phyloP scores from a whole-genome alignment of 2,329 filamentous ascomycete genomes.

The Penicillium janthinellum region DNA sequence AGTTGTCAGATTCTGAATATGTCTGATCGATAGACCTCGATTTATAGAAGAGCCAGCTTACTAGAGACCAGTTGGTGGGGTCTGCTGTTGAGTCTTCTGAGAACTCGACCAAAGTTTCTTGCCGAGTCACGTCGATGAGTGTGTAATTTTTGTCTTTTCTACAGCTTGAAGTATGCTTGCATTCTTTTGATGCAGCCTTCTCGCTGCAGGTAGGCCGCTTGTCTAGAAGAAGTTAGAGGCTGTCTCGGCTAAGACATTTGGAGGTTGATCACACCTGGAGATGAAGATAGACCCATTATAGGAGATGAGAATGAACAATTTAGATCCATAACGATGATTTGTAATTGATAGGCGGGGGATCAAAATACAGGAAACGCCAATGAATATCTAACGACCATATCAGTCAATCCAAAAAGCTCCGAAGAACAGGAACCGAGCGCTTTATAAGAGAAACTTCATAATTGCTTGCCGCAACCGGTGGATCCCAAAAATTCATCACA shows the following conservation, averaged over 20 bases:
- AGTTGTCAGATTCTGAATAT: not conserved
- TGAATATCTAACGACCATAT: slow-evolving; percentile 2
- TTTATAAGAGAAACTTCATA: slow-evolving; percentile 17
- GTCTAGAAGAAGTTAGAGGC: slow-evolving; percentile 15
- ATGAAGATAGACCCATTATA: slow-evolving; percentile 11
- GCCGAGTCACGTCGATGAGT: slow-evolving; percentile 22
- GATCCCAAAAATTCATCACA: slow-evolving; percentile 10
- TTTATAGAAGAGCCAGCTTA: slow-evolving; percentile 16
- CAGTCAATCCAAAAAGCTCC: not conserved
- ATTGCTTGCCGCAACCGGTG: slow-evolving; percentile 7
- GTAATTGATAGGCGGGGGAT: not conserved
- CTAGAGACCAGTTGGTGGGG: slow-evolving; percentile 33
- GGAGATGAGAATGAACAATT: slow-evolving; percentile 7
- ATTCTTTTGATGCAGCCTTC: slow-evolving; percentile 2
- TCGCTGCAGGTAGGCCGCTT: slow-evolving; percentile 7
- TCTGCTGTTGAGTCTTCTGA: slow-evolving; percentile 25
- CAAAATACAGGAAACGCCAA: not conserved
- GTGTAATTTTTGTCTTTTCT: slow-evolving; percentile 19
- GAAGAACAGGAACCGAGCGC: not conserved
- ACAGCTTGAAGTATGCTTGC: not conserved
- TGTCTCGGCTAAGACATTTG: not conserved
- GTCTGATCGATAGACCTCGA: not conserved
- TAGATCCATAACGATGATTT: slow-evolving; percentile 12
- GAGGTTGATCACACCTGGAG: slow-evolving; percentile 18
- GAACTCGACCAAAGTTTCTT: slow-evolving; percentile 32